Evolutionary conservation across 768 basidiomycete species (phyloP).

Genomic region (Vararia minispora): DNA sequence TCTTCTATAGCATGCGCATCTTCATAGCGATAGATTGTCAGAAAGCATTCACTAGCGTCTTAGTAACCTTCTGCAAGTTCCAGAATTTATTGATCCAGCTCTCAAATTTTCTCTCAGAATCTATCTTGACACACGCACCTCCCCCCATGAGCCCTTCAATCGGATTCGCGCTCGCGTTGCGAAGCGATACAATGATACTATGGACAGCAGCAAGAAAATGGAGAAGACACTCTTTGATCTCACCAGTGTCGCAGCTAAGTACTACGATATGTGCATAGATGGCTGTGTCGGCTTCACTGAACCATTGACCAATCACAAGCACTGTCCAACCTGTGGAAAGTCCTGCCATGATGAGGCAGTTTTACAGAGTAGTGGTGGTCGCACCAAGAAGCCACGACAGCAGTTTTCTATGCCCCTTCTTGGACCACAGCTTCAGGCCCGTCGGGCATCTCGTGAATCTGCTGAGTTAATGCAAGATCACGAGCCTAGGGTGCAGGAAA

Average conservation of each 20-base stretch:
- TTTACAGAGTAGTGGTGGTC: background rate
- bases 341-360: conserved; percentile 10
- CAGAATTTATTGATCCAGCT: too few relatives aligned
- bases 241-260: conserved; percentile 1
- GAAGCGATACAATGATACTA: too few relatives aligned
- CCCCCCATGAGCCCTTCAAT: too few relatives aligned
- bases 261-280: conserved; percentile 9
- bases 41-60: too few relatives aligned
- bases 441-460: background rate
- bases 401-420: conserved; percentile 14
- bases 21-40: too few relatives aligned
- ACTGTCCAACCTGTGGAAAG: conserved; percentile 8
- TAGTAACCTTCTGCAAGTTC: too few relatives aligned
- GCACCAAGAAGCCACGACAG: conserved; percentile 6
- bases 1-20: too few relatives aligned
- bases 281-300: conserved; percentile 14
- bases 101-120: too few relatives aligned
- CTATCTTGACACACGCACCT: too few relatives aligned
- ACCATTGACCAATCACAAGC: conserved; percentile 6
- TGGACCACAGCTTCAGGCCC: conserved; percentile 14
- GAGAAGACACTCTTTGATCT: conserved; percentile 1
- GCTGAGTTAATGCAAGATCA: conserved; percentile 10
- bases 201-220: too few relatives aligned
- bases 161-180: too few relatives aligned
- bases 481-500: background rate